Evolutionary conservation across 73 alveolate genomes (phyloP), one percentile per base, ranked within the genome.

Genomic region (Symbiodinium natans): DNA sequence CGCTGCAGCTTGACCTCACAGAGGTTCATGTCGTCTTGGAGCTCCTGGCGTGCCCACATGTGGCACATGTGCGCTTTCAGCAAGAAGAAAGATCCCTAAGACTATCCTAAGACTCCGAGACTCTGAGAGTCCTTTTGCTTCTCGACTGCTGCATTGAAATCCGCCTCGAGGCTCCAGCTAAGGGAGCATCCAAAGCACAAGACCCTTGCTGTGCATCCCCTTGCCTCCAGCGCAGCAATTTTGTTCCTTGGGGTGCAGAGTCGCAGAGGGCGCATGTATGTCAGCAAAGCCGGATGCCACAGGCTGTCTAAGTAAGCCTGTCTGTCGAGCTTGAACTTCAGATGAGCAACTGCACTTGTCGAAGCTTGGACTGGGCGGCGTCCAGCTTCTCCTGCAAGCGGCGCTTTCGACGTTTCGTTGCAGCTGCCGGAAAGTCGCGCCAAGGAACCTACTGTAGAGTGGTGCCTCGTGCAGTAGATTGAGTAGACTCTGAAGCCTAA

Each of bases 1-100:
- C 99, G 99, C 63, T 99, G 99, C 98, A 99, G 98, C 99, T 99
- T 99, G 98, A 99, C 99, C 86, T 99, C 99, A 95, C 99, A 99
- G 38, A 75, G 75, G 56, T 93, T 82, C 93, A 93, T 93, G 93
- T 93, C 99, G 21, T 82, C 87, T 68, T 89, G 96, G 43, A 89
- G 96, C 86, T 89, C 96, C 96, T 88, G 86, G 33, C 34, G 31
- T 3, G 33, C 59, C 59, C 6, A 46, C 59, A 46, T 6, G 59
- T 9, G 21, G 59, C 59, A n/a, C n/a, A n/a, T n/a, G n/a, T n/a
- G n/a, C n/a, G n/a, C n/a, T n/a, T n/a, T n/a, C n/a, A n/a, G n/a
- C n/a, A n/a, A n/a, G n/a, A n/a, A n/a, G n/a, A n/a, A n/a, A n/a
- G n/a, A n/a, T n/a, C n/a, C n/a, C n/a, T n/a, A n/a, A n/a, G n/a